Conservation (phyloP, 106 monocot genomes). For the Iris macrosiphon region DNA sequence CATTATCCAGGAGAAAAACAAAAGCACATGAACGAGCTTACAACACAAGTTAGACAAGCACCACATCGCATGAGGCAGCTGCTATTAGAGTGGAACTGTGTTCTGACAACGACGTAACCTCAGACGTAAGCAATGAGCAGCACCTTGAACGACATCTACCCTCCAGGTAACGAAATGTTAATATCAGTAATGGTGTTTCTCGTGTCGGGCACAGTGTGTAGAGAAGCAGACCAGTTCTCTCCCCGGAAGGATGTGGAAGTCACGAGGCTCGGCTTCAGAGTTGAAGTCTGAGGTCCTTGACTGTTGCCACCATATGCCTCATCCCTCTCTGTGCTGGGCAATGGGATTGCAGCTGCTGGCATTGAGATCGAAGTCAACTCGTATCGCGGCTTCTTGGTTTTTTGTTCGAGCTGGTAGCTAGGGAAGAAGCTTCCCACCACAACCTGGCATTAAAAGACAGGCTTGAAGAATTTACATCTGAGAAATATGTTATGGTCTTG, state of each 20-base stretch:
- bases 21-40: no score
- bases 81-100: no score
- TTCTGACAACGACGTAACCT: not conserved
- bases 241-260: conserved; percentile 36
- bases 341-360: conserved; percentile 18
- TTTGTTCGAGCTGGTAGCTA: conserved; percentile 59
- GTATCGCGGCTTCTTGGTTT: conserved; percentile 39
- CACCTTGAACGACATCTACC: no score
- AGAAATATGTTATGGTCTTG: no score
- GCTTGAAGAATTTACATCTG: not conserved
- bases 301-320: conserved; percentile 21
- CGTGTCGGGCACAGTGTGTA: conserved; percentile 33
- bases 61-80: no score
- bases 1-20: no score
- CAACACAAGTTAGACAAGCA: no score
- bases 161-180: conserved; percentile 57
- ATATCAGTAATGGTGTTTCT: conserved; percentile 60
- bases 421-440: conserved; percentile 79
- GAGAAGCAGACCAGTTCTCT: conserved; percentile 65
- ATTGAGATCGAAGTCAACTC: conserved; percentile 21
- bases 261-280: conserved; percentile 26
- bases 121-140: not conserved
- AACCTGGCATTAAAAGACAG: conserved; percentile 32
- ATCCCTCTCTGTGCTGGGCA: conserved; percentile 27
- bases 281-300: conserved; percentile 26